phyloP scores from a whole-genome alignment of 331 rosid species.

The Saraca asoca region DNA sequence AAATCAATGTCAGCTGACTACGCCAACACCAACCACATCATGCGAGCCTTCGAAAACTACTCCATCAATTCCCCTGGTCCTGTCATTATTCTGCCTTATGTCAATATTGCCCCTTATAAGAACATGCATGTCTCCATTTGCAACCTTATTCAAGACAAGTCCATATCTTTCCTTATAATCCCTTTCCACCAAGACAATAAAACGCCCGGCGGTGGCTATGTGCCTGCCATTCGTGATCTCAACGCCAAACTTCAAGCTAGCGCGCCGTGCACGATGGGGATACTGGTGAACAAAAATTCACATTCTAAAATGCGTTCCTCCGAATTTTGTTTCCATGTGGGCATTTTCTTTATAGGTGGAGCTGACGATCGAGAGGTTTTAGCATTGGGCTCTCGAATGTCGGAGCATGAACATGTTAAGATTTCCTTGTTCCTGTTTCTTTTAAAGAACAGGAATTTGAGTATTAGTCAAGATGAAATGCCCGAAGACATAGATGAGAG shows the following conservation, averaged over 20 bases:
- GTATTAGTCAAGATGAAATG: neutral
- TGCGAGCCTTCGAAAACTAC: slow-evolving; percentile 56
- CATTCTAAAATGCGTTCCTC: neutral
- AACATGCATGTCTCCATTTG: slow-evolving; percentile 52
- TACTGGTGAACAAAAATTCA: slow-evolving; percentile 49
- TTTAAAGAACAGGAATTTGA: neutral
- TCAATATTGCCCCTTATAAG: slow-evolving; percentile 51
- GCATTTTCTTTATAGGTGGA: slow-evolving; percentile 51
- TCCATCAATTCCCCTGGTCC: slow-evolving; percentile 38
- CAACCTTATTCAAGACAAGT: slow-evolving; percentile 44
- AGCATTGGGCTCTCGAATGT: slow-evolving; percentile 49
- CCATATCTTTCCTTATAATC: slow-evolving; percentile 42
- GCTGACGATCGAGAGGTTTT: slow-evolving; percentile 55
- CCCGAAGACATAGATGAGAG: slow-evolving; percentile 2
- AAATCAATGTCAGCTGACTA: slow-evolving; percentile 18
- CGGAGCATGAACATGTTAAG: slow-evolving; percentile 5
- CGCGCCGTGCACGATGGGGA: slow-evolving; percentile 52
- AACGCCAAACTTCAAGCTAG: slow-evolving; percentile 35
- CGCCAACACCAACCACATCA: slow-evolving; percentile 38
- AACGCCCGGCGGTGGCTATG: neutral
- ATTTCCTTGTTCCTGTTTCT: slow-evolving; percentile 37
- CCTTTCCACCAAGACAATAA: slow-evolving; percentile 52
- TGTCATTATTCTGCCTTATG: slow-evolving; percentile 31
- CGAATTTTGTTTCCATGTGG: slow-evolving; percentile 31
- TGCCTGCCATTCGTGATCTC: slow-evolving; percentile 31